Conservation (phyloP, 2,329 filamentous ascomycete species). For the Hymenoscyphus albidus region DNA sequence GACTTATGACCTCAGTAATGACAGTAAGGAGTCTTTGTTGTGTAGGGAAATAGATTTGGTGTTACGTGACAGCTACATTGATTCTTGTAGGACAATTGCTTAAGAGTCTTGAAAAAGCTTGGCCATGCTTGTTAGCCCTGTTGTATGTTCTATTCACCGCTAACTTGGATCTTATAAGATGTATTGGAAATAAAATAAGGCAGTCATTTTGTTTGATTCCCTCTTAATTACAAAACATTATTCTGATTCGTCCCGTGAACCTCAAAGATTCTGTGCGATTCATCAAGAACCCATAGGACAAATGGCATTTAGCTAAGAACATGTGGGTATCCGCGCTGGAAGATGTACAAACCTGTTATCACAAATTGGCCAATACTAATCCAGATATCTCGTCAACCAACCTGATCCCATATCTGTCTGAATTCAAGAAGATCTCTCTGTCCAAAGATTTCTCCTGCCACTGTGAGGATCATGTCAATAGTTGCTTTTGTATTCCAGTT, state of each 20-base stretch:
- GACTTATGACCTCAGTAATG: too few relatives aligned
- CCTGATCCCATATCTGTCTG: constrained; percentile 50
- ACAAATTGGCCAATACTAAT: not conserved
- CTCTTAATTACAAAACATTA: too few relatives aligned
- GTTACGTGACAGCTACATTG: too few relatives aligned
- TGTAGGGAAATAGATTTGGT: too few relatives aligned
- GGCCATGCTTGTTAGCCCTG: too few relatives aligned
- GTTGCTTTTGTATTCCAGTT: constrained; percentile 54
- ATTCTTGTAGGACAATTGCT: too few relatives aligned
- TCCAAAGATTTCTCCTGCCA: constrained; percentile 84
- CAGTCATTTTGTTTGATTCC: too few relatives aligned
- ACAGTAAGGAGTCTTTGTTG: too few relatives aligned
- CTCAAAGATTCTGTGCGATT: not conserved
- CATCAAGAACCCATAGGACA: not conserved
- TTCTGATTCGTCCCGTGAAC: not conserved
- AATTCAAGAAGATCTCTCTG: constrained; percentile 81
- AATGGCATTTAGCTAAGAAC: not conserved
- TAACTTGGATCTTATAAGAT: too few relatives aligned
- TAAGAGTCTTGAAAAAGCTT: too few relatives aligned
- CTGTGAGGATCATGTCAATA: constrained; percentile 85
- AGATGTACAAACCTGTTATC: not conserved
- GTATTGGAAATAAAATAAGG: too few relatives aligned
- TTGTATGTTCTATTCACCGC: too few relatives aligned
- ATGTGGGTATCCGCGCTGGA: not conserved
- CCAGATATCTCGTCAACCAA: not conserved